Percentiles rank a stretch among this genome's conserved stretches.
These are phyloP conservation scores for Paratrypanosoma confusum DNA, from an alignment of 208 protist genomes.

Conservation along the genomic window DNA sequence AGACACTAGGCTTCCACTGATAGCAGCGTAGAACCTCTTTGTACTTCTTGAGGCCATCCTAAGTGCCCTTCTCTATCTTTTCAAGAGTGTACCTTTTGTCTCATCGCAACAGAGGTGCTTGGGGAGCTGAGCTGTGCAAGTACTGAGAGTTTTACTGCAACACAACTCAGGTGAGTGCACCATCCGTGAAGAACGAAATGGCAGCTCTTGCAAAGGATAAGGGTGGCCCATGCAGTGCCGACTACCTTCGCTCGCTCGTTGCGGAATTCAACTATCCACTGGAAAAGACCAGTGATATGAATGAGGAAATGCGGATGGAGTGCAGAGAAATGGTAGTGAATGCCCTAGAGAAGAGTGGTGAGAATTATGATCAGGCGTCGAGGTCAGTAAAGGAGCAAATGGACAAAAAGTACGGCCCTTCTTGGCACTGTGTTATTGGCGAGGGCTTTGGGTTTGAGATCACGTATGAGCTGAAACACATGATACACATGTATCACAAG, in stretches of 20 bases:
- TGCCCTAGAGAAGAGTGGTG: constrained; percentile 85
- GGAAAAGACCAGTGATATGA: constrained; percentile 92
- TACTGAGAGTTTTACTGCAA: background rate
- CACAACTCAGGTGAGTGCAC: constrained; percentile 1
- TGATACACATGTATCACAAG: constrained; percentile 92
- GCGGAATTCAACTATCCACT: constrained; percentile 68
- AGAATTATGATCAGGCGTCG: constrained; percentile 88
- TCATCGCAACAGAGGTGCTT: too few relatives aligned
- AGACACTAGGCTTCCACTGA: too few relatives aligned
- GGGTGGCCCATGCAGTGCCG: constrained; percentile 63
- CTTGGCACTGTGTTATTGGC: constrained; percentile 92
- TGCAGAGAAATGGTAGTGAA: constrained; percentile 91
- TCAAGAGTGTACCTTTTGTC: too few relatives aligned
- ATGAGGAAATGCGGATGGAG: constrained; percentile 90
- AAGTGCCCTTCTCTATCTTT: too few relatives aligned
- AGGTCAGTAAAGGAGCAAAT: constrained; percentile 92
- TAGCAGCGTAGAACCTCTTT: too few relatives aligned
- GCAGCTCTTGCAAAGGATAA: constrained; percentile 50
- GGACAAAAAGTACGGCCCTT: constrained; percentile 92
- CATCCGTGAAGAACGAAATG: constrained; percentile 15
- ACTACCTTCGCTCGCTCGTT: constrained; percentile 73
- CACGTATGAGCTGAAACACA: constrained; percentile 89
- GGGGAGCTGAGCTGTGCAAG: too few relatives aligned
- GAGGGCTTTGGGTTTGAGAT: constrained; percentile 92
- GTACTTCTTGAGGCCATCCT: too few relatives aligned